Base-by-base conservation (phyloP, 371 early-diverging fungal species). In the Choanephora cucurbitarum region DNA sequence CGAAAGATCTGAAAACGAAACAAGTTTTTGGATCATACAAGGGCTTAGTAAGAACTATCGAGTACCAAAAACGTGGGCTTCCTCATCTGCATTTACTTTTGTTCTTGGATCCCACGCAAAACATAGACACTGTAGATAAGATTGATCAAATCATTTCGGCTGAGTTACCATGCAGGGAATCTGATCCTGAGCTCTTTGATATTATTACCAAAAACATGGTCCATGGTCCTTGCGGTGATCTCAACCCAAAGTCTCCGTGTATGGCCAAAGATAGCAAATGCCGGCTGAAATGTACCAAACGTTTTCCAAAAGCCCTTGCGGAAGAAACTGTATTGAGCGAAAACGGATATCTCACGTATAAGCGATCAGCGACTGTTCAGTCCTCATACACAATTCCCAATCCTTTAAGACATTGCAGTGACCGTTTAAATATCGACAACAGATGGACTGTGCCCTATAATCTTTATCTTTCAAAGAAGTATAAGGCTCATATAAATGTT, bases 401-500 rank as follows among this genome's bases (percentile, higher is more conserved):
- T 6, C 6, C 28, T 11, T 31, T 40, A 11, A 23, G 33, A 13
- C 33, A 18, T n/a, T 28, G 14, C n/a, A 31, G 24, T 17, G n/a
- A 28, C 3, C 47, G n/a, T 23, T 23, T 49, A 2, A n/a, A 43
- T 5, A 55, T 68, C 15, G 55, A 70, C 40, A 72, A 73, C 31
- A 8, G 52, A 11, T 69, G 64, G 67, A 54, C 68, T 18, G 66
- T 73, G 2, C 73, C 71, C 1, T 49, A 74, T 33, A 78, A 66
- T 34, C 66, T 37, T 0, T 74, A 49, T 19, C 55, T 74, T 1
- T 23, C 19, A 9, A 67, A 69, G 0, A 79, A 73, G 52, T 79
- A 71, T 56, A 58, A 69, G 42, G 69, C 73, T 0, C 69, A 75
- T 44, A 71, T 73, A 37, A 71, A 79, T 48, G 69, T 79, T 1